phyloP scores from a whole-genome alignment of 345 rosid species.

The Physaria fendleri region DNA sequence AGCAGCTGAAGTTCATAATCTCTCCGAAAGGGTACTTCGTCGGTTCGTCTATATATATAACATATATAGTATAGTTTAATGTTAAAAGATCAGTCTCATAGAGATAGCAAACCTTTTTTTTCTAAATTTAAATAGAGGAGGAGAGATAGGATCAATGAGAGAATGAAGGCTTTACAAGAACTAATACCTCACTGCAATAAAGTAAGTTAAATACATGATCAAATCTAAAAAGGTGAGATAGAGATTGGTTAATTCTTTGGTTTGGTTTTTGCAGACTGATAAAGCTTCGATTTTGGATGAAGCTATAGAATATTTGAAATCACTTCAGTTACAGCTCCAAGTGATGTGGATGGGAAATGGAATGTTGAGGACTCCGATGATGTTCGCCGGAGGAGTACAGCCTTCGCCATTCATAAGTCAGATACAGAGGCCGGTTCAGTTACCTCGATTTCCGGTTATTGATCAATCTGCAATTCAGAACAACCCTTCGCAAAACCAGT shows the following conservation, averaged over 20 bases:
- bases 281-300: conserved; percentile 95
- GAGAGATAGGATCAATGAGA: conserved; percentile 85
- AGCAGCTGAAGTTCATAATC: conserved; percentile 73
- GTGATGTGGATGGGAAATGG: conserved; percentile 89
- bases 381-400: conserved; percentile 80
- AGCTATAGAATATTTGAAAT: conserved; percentile 85
- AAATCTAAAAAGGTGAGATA: background rate
- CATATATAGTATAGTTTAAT: background rate
- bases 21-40: conserved; percentile 56
- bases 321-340: conserved; percentile 93
- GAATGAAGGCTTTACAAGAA: conserved; percentile 82
- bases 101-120: no score
- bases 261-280: conserved; percentile 65
- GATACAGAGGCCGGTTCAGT: conserved; percentile 41
- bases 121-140: conserved; percentile 45
- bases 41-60: conserved; percentile 2
- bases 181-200: conserved; percentile 87
- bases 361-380: conserved; percentile 59
- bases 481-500: conserved; percentile 40
- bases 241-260: background rate
- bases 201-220: conserved; percentile 38
- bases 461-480: conserved; percentile 34
- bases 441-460: conserved; percentile 38
- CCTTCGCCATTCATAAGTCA: conserved; percentile 39
- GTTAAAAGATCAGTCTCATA: background rate